These are phyloP conservation scores for Phytophthora sp. DNA, from an alignment of 352 stramenopile species.

Conservation along the genomic window DNA sequence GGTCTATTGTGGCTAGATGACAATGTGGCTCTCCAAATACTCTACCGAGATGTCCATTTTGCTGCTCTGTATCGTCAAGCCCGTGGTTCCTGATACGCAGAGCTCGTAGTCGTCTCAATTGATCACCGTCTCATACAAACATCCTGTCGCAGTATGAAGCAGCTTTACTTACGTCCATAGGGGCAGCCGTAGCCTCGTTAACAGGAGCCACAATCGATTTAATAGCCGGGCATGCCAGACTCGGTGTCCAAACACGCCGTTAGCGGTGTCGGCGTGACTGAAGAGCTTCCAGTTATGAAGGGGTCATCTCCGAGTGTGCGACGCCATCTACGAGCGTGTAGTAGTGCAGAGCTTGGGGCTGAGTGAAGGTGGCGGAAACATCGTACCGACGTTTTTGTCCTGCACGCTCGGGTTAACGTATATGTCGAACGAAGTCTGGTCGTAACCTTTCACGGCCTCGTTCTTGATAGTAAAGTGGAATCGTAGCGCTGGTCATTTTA, in stretches of 20 bases:
- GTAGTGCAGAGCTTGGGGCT: conserved; percentile 25
- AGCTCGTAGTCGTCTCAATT: conserved; percentile 13
- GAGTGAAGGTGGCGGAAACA: conserved; percentile 24
- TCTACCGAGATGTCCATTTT: conserved; percentile 32
- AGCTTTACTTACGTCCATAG: not conserved
- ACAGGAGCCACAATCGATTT: conserved; percentile 24
- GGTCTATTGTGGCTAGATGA: conserved; percentile 10
- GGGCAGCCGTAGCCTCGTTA: conserved; percentile 10
- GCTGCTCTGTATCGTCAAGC: conserved; percentile 20
- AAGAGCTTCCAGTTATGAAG: conserved; percentile 7
- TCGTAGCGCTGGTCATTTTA: conserved; percentile 29
- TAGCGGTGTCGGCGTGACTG: not conserved
- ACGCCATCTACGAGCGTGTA: conserved; percentile 39
- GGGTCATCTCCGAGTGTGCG: conserved; percentile 26
- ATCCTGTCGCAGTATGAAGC: not conserved
- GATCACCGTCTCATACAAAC: conserved; percentile 14
- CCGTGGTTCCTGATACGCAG: conserved; percentile 21
- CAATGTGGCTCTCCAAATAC: conserved; percentile 16
- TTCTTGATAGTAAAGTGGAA: conserved; percentile 45
- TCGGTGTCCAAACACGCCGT: conserved; percentile 23
- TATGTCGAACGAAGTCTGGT: conserved; percentile 33
- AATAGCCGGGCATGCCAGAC: conserved; percentile 15
- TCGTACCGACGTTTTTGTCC: conserved; percentile 34
- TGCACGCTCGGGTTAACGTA: conserved; percentile 34
- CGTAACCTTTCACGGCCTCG: conserved; percentile 37